A percentile compares a stretch with the other conserved stretches of the same genome.
Evolutionary conservation across 176 grass and related monocot species (phyloP).

Genomic region (Lolium multiflorum): DNA sequence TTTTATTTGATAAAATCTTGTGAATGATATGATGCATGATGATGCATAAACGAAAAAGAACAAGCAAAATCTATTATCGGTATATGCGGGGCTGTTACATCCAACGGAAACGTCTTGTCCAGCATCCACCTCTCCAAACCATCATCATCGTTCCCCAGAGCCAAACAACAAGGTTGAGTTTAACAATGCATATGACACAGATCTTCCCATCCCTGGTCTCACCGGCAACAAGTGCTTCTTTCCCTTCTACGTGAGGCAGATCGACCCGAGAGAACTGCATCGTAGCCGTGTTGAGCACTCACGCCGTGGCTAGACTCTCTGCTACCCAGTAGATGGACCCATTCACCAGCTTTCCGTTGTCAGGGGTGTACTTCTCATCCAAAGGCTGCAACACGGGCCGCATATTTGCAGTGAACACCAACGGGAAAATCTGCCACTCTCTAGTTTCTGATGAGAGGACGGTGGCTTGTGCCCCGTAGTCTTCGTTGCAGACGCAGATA

Average conservation of each 20-base stretch:
- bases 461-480: neutral
- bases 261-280: neutral
- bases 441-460: neutral
- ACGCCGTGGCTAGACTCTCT: neutral
- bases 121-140: neutral
- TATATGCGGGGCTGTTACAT: too few species aligned
- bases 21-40: neutral
- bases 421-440: slow-evolving; percentile 4
- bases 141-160: neutral
- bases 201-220: neutral
- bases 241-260: neutral
- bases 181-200: neutral
- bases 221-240: neutral
- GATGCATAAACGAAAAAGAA: too few species aligned
- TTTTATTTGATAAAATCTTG: too few species aligned
- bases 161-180: neutral
- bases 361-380: neutral
- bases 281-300: neutral
- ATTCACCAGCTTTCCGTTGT: neutral
- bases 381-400: neutral
- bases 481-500: neutral
- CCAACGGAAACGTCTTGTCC: neutral
- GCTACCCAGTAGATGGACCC: neutral
- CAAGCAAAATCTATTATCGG: too few species aligned
- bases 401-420: neutral